phyloP scores from a whole-genome alignment of 345 rosid species.

The Crucihimalaya himalaica region DNA sequence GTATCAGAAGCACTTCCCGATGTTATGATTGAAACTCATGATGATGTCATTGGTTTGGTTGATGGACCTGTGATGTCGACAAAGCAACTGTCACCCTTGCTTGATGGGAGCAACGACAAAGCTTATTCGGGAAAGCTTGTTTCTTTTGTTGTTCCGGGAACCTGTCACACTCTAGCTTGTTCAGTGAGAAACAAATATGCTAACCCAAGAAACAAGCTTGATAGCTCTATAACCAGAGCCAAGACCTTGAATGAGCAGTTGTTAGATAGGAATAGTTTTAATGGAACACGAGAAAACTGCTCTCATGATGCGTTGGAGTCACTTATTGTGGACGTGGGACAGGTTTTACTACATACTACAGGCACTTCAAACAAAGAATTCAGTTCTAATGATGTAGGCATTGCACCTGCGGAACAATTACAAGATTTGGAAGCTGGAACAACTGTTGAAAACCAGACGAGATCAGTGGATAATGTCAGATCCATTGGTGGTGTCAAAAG shows the following conservation, averaged over 20 bases:
- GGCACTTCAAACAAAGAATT: neutral
- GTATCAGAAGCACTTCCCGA: slow-evolving; percentile 12
- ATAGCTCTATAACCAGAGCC: slow-evolving; percentile 9
- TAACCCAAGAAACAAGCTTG: slow-evolving; percentile 14
- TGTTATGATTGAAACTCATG: slow-evolving; percentile 8
- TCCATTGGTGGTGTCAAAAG: slow-evolving; percentile 36
- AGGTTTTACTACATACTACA: slow-evolving; percentile 1
- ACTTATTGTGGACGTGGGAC: neutral
- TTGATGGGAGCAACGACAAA: slow-evolving; percentile 5
- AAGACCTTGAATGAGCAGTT: neutral
- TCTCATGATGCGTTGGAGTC: neutral
- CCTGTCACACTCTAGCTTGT: slow-evolving; percentile 22
- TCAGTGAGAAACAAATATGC: slow-evolving; percentile 12
- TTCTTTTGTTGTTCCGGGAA: slow-evolving; percentile 20
- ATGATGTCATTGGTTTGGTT: slow-evolving; percentile 11
- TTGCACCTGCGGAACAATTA: slow-evolving; percentile 4
- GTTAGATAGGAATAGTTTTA: neutral
- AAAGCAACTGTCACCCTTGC: slow-evolving; percentile 2
- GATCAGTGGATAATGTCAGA: slow-evolving; percentile 12
- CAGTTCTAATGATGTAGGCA: slow-evolving; percentile 1
- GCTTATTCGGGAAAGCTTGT: slow-evolving; percentile 26
- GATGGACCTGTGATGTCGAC: slow-evolving; percentile 7
- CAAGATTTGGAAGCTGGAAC: slow-evolving; percentile 24
- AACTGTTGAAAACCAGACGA: slow-evolving; percentile 16
- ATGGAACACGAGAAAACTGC: slow-evolving; percentile 1